Conservation (phyloP, 2,329 filamentous ascomycete genomes). For the Tolypocladium album region DNA sequence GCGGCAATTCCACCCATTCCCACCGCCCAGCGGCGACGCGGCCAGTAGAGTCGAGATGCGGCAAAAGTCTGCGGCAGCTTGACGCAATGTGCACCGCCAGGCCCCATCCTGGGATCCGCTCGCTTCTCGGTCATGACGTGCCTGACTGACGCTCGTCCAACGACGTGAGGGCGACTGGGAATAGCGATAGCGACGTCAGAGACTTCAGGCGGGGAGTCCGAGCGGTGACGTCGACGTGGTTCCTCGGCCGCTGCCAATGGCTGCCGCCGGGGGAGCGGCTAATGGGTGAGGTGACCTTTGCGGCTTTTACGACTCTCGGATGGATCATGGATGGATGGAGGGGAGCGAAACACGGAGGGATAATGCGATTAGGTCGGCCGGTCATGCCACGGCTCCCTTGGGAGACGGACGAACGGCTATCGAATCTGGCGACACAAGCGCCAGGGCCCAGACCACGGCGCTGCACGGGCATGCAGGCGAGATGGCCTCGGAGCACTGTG, state of each 20-base stretch:
- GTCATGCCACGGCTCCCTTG: background rate
- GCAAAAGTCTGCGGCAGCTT: slow-evolving; percentile 5
- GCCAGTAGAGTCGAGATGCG: slow-evolving; percentile 1
- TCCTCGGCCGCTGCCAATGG: background rate
- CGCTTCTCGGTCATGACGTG: background rate
- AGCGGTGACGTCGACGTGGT: background rate
- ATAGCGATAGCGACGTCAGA: background rate
- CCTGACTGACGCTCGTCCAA: background rate
- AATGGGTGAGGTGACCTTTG: background rate
- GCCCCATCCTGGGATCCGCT: background rate
- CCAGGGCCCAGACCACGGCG: background rate
- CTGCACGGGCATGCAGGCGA: background rate
- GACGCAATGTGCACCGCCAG: slow-evolving; percentile 4
- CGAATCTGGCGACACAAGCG: background rate
- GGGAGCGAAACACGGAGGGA: background rate
- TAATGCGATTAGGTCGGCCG: background rate
- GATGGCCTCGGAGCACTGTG: background rate
- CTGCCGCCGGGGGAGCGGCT: background rate
- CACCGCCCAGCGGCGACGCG: background rate
- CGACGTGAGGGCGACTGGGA: background rate
- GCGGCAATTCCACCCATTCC: background rate
- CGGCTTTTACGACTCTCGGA: background rate
- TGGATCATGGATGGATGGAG: too few species aligned
- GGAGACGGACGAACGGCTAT: too few species aligned
- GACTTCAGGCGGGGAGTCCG: background rate